Evolutionary conservation across 352 stramenopile species (phyloP).

Genomic region (Phytopythium helicoides): DNA sequence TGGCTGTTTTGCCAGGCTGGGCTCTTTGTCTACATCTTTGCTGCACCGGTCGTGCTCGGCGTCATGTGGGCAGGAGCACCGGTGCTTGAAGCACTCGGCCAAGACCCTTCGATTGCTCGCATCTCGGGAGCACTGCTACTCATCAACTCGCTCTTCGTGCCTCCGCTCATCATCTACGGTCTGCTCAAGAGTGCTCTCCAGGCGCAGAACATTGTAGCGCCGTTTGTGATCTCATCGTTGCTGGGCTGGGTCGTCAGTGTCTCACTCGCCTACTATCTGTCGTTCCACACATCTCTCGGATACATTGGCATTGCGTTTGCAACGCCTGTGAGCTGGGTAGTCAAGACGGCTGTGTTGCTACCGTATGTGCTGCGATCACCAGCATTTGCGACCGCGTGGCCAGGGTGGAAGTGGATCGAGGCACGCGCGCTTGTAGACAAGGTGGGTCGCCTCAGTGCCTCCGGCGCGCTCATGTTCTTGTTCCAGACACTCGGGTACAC

Average conservation of each 20-base stretch:
- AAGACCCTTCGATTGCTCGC: slow-evolving; percentile 28
- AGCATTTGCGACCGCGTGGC: slow-evolving; percentile 34
- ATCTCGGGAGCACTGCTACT: slow-evolving; percentile 25
- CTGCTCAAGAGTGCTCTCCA: slow-evolving; percentile 38
- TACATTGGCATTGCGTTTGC: slow-evolving; percentile 46
- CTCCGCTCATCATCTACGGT: slow-evolving; percentile 26
- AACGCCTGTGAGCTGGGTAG: slow-evolving; percentile 23
- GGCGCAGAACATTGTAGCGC: slow-evolving; percentile 40
- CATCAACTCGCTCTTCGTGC: slow-evolving; percentile 21
- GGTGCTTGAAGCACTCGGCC: slow-evolving; percentile 35
- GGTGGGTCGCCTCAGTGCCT: slow-evolving; percentile 18
- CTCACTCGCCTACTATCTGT: slow-evolving; percentile 30
- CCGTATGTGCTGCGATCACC: slow-evolving; percentile 29
- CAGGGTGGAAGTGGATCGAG: slow-evolving; percentile 23
- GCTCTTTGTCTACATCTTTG: slow-evolving; percentile 26
- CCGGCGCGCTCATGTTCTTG: slow-evolving; percentile 27
- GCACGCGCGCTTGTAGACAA: slow-evolving; percentile 22
- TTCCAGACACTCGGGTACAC: slow-evolving; percentile 27
- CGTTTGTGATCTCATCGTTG: slow-evolving; percentile 23
- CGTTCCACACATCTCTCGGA: slow-evolving; percentile 34
- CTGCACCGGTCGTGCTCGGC: slow-evolving; percentile 16
- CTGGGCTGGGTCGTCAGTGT: slow-evolving; percentile 23
- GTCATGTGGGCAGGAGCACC: slow-evolving; percentile 24
- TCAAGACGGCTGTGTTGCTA: slow-evolving; percentile 31
- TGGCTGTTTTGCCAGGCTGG: slow-evolving; percentile 53